Conservation (phyloP, 2,329 filamentous ascomycete genomes). For the Cercospora brassicicola region DNA sequence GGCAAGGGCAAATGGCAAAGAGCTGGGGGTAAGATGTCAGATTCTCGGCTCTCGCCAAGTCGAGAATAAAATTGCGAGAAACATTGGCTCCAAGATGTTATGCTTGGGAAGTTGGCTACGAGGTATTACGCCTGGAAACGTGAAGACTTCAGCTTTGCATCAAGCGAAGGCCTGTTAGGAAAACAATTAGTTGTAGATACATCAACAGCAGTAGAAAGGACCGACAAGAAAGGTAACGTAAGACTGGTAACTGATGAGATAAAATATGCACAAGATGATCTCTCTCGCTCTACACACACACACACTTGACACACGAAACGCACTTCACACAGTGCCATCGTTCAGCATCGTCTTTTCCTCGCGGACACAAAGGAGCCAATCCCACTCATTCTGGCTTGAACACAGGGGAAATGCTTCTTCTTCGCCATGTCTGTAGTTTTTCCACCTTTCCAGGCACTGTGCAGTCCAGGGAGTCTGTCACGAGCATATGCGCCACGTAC, state of each 20-base stretch:
- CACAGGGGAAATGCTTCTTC: background rate
- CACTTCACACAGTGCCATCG: background rate
- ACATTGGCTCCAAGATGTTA: background rate
- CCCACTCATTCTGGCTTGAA: background rate
- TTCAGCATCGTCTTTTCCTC: background rate
- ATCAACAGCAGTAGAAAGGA: background rate
- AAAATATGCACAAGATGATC: slow-evolving; percentile 7
- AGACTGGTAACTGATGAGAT: slow-evolving; percentile 2
- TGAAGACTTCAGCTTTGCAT: too few species aligned
- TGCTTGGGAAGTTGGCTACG: too few species aligned
- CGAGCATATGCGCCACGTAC: background rate
- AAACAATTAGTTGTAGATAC: background rate
- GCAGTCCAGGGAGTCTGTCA: background rate
- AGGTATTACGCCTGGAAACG: too few species aligned
- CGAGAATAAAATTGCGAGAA: background rate
- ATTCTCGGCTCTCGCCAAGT: background rate
- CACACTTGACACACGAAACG: background rate
- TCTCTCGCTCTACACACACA: slow-evolving; percentile 1
- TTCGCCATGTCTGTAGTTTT: background rate
- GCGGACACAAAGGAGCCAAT: background rate
- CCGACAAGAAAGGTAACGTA: background rate
- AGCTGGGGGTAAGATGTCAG: background rate
- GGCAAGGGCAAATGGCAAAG: too few species aligned
- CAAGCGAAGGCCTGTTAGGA: background rate
- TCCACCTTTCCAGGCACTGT: background rate